Evolutionary conservation across 202 grass and related monocot species (phyloP).

Genomic region (Schoenoplectus tabernaemontani): DNA sequence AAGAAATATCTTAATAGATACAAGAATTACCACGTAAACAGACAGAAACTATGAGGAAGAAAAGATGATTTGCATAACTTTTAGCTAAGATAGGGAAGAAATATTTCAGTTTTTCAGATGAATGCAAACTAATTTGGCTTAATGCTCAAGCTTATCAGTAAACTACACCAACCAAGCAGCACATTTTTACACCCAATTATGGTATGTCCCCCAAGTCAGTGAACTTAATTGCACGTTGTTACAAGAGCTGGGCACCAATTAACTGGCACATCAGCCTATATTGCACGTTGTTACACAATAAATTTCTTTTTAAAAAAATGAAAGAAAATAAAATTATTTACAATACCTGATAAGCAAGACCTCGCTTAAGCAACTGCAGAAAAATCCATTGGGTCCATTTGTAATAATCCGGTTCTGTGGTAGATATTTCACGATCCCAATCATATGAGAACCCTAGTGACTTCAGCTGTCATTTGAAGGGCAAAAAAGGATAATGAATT

Average conservation of each 20-base stretch:
- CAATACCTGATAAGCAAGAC: conserved; percentile 80
- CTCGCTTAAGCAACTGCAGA: conserved; percentile 88
- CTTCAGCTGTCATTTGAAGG: conserved; percentile 60
- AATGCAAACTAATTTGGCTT: background rate
- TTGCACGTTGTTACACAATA: background rate
- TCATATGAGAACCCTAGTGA: conserved; percentile 95
- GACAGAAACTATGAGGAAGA: background rate
- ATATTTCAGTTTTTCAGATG: background rate
- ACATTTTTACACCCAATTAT: background rate
- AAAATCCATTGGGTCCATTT: conserved; percentile 99
- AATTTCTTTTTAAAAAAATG: background rate
- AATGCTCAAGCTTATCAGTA: background rate
- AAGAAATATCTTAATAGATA: too few relatives aligned
- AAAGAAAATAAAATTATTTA: conserved; percentile 20
- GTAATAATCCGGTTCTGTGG: conserved; percentile 90
- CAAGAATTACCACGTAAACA: background rate
- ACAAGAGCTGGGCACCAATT: conserved; percentile 99
- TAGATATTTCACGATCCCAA: conserved; percentile 92
- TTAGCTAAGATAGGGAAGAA: background rate
- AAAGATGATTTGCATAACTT: background rate
- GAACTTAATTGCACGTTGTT: too few relatives aligned
- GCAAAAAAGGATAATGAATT: conserved; percentile 1
- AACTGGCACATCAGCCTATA: conserved; percentile 91
- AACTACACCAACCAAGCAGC: background rate
- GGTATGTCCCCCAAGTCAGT: conserved; percentile 32